phyloP scores from a whole-genome alignment of 2,329 filamentous ascomycete species.

The Raffaelea albimanens region DNA sequence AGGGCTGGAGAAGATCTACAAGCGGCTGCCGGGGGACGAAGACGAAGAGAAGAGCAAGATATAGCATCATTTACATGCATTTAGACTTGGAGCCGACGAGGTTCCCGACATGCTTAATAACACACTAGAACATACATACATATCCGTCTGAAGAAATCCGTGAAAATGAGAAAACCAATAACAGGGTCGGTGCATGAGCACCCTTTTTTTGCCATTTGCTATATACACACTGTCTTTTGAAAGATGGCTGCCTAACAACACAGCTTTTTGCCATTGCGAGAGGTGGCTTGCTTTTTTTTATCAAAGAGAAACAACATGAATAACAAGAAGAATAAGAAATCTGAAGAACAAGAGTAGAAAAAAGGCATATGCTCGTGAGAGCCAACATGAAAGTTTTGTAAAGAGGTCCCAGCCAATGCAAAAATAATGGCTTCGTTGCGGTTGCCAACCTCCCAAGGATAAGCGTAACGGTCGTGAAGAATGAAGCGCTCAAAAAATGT shows the following conservation, averaged over 20 bases:
- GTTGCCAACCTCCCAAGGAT: not conserved
- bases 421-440: not conserved
- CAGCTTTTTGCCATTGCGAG: too few species aligned
- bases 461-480: not conserved
- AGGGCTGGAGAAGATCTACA: constrained; percentile 48
- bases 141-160: too few species aligned
- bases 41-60: not conserved
- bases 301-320: not conserved
- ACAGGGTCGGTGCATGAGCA: too few species aligned
- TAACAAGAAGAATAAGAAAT: not conserved
- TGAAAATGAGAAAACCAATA: too few species aligned
- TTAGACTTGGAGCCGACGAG: too few species aligned
- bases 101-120: too few species aligned
- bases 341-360: not conserved
- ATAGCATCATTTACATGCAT: too few species aligned
- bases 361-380: not conserved
- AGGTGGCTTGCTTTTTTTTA: too few species aligned
- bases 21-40: constrained; percentile 14
- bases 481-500: not conserved
- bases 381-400: not conserved
- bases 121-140: too few species aligned
- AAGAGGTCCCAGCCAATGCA: not conserved
- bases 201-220: too few species aligned
- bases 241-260: not conserved
- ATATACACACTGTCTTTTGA: too few species aligned